Evolutionary conservation across 1,284 basidiomycete species (phyloP).

Genomic region (Sparassis latifolia): DNA sequence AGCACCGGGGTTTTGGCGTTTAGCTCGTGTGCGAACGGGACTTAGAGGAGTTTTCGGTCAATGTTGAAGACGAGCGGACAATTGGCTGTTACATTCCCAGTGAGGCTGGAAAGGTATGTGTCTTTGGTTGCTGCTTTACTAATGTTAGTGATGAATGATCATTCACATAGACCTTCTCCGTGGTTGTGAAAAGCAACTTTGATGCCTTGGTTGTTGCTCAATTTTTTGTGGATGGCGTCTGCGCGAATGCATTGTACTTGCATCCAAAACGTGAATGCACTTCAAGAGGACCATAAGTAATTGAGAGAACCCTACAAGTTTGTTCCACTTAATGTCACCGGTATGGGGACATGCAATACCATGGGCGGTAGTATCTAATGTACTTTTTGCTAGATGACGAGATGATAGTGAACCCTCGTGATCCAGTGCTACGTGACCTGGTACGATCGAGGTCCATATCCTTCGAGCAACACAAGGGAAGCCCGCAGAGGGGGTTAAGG

Average conservation of each 20-base stretch:
- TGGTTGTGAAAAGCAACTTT: background rate
- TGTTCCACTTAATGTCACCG: background rate
- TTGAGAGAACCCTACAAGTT: background rate
- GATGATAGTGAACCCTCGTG: background rate
- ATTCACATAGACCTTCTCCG: background rate
- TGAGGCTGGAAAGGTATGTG: constrained; percentile 4
- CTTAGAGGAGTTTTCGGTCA: background rate
- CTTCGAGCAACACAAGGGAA: background rate
- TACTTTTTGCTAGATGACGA: background rate
- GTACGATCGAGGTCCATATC: background rate
- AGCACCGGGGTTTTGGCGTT: too few relatives aligned
- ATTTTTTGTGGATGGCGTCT: too few relatives aligned
- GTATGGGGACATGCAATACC: background rate
- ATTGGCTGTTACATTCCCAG: constrained; percentile 7
- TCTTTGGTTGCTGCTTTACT: too few relatives aligned
- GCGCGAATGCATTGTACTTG: too few relatives aligned
- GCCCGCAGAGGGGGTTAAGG: background rate
- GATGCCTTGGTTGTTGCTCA: background rate
- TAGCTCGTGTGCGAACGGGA: too few relatives aligned
- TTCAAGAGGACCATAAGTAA: background rate
- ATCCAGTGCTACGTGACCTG: background rate
- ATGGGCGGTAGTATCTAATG: background rate
- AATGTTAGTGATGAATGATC: background rate
- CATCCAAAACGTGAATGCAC: background rate
- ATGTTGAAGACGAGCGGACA: background rate